phyloP scores from a whole-genome alignment of 148 eudicot species.

The Arctostaphylos glauca region DNA sequence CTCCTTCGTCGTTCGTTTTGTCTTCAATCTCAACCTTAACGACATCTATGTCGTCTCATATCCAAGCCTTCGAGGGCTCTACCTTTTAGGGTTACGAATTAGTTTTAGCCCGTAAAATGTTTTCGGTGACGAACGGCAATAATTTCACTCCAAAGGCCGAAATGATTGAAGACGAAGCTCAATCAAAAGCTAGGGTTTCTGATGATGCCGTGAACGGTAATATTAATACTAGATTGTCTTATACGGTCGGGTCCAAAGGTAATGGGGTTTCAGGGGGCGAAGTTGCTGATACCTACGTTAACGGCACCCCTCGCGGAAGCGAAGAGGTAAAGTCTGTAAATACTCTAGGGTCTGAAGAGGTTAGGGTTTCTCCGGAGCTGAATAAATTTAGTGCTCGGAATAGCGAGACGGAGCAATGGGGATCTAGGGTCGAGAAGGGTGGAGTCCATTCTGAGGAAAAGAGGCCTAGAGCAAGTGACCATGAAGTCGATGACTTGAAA shows the following conservation, averaged over 20 bases:
- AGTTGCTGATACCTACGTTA: constrained; percentile 13
- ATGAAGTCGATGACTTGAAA: neutral
- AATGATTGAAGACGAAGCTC: neutral
- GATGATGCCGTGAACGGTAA: neutral
- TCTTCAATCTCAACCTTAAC: neutral
- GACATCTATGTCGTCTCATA: neutral
- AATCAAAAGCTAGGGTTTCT: neutral
- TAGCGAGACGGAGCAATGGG: neutral
- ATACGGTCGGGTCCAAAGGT: constrained; percentile 19
- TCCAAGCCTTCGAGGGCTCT: neutral
- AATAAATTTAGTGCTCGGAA: neutral
- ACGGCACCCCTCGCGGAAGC: neutral
- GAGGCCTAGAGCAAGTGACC: constrained; percentile 1
- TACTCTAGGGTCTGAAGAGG: constrained; percentile 13
- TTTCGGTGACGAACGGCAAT: neutral
- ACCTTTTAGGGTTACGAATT: neutral
- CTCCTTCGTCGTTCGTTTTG: neutral
- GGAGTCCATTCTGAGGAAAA: neutral
- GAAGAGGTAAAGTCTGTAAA: constrained; percentile 7
- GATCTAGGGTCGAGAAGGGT: too few species aligned
- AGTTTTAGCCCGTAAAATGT: neutral
- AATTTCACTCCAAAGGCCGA: neutral
- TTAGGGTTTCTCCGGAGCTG: constrained; percentile 25
- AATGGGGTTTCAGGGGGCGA: constrained; percentile 30
- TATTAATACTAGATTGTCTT: constrained; percentile 14